phyloP scores from a whole-genome alignment of 768 basidiomycete genomes.

The Butyriboletus loyo region DNA sequence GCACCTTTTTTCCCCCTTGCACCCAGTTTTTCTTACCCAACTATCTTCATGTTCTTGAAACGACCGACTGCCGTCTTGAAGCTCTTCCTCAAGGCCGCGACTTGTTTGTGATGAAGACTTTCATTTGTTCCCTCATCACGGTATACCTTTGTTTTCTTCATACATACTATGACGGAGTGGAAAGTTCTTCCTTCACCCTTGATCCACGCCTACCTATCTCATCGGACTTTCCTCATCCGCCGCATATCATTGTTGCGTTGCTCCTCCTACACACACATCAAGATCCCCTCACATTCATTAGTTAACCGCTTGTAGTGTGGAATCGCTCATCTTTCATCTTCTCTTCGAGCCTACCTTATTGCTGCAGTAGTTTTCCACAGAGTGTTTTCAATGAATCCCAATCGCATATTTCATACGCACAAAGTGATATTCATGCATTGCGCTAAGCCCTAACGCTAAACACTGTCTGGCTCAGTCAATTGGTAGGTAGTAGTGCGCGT shows the following conservation, averaged over 20 bases:
- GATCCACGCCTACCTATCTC: constrained; percentile 16
- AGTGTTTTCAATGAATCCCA: constrained; percentile 7
- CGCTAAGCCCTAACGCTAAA: background rate
- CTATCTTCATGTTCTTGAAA: constrained; percentile 10
- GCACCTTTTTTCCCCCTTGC: background rate
- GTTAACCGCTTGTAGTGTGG: constrained; percentile 25
- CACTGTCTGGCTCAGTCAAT: background rate
- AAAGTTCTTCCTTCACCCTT: constrained; percentile 13
- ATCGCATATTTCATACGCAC: constrained; percentile 16
- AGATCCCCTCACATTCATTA: constrained; percentile 21
- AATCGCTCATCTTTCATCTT: constrained; percentile 14
- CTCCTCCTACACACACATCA: constrained; percentile 3
- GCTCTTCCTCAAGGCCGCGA: constrained; percentile 2
- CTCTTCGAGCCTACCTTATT: constrained; percentile 21
- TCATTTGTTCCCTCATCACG: constrained; percentile 12
- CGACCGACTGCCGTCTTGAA: constrained; percentile 11
- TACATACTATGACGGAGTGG: constrained; percentile 24
- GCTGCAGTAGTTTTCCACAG: constrained; percentile 18
- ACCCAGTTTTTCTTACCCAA: constrained; percentile 1
- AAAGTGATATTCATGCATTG: constrained; percentile 10
- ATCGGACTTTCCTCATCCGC: constrained; percentile 15
- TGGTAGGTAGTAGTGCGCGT: background rate
- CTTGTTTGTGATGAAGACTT: constrained; percentile 15
- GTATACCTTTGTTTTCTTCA: constrained; percentile 20
- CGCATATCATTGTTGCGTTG: constrained; percentile 5